Conservation (phyloP, 805 yeast genomes). For the Nakazawaea ambrosiae region DNA sequence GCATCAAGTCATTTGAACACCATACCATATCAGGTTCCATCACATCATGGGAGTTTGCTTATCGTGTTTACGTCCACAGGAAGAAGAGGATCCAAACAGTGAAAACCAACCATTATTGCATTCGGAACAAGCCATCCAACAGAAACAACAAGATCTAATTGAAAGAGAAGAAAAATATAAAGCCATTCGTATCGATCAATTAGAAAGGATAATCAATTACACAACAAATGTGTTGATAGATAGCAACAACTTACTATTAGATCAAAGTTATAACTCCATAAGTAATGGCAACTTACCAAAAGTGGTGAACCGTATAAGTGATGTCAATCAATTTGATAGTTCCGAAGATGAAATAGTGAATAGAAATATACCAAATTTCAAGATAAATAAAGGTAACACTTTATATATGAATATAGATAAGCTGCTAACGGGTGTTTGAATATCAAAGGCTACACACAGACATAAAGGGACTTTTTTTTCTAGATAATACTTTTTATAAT, state of each 20-base stretch:
- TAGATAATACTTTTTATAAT: too few relatives aligned
- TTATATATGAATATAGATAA: constrained; percentile 9
- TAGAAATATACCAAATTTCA: background rate
- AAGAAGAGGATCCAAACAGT: constrained; percentile 14
- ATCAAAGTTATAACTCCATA: constrained; percentile 6
- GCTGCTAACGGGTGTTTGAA: background rate
- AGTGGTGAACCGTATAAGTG: constrained; percentile 4
- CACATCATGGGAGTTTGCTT: constrained; percentile 25
- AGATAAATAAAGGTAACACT: background rate
- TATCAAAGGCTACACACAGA: too few relatives aligned
- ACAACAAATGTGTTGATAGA: constrained; percentile 10
- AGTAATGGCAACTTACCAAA: constrained; percentile 9
- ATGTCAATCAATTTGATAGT: background rate
- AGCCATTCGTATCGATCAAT: constrained; percentile 3
- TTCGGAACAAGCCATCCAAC: constrained; percentile 6
- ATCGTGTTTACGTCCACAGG: constrained; percentile 21
- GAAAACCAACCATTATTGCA: constrained; percentile 22
- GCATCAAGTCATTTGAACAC: too few relatives aligned
- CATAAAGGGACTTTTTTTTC: too few relatives aligned
- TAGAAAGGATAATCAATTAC: constrained; percentile 7
- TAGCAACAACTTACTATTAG: constrained; percentile 6
- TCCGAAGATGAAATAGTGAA: background rate
- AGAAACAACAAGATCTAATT: constrained; percentile 7
- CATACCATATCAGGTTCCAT: too few relatives aligned
- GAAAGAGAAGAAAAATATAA: constrained; percentile 8